Conservation (phyloP, 106 monocot genomes). For the Alisma plantagoaquatica region DNA sequence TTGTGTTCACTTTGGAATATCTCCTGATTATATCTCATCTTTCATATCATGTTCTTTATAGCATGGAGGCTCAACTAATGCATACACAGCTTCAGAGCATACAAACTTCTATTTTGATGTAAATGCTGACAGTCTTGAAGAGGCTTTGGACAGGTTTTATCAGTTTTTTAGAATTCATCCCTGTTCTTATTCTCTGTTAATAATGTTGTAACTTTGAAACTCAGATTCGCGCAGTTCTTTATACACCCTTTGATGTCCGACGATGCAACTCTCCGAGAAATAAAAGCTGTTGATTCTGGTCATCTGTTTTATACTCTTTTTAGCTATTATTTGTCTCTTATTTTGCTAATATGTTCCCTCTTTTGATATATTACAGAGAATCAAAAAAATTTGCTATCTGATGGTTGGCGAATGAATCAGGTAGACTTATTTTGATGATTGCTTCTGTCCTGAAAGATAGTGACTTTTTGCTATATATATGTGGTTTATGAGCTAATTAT, state of each 20-base stretch:
- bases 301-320: not conserved
- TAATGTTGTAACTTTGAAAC: constrained; percentile 6
- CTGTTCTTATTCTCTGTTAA: constrained; percentile 1
- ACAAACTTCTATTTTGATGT: constrained; percentile 90
- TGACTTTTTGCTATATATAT: too few species aligned
- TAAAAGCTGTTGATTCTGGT: constrained; percentile 99
- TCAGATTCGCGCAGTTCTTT: constrained; percentile 93
- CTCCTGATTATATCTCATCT: not conserved
- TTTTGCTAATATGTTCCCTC: not conserved
- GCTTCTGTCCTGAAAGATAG: too few species aligned
- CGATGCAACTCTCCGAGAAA: constrained; percentile 93
- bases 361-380: constrained; percentile 42
- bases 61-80: constrained; percentile 96
- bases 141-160: constrained; percentile 74
- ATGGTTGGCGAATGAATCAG: constrained; percentile 83
- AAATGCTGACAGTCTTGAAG: constrained; percentile 69
- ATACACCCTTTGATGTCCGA: constrained; percentile 84
- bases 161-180: not conserved
- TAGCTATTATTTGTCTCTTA: not conserved
- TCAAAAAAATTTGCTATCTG: constrained; percentile 83
- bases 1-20: not conserved
- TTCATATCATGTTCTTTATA: constrained; percentile 14
- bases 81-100: constrained; percentile 58
- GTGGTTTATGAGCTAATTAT: too few species aligned
- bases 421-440: constrained; percentile 28